Base-by-base conservation (phyloP, 208 protist species). In the Trypanosomatidae sp. region DNA sequence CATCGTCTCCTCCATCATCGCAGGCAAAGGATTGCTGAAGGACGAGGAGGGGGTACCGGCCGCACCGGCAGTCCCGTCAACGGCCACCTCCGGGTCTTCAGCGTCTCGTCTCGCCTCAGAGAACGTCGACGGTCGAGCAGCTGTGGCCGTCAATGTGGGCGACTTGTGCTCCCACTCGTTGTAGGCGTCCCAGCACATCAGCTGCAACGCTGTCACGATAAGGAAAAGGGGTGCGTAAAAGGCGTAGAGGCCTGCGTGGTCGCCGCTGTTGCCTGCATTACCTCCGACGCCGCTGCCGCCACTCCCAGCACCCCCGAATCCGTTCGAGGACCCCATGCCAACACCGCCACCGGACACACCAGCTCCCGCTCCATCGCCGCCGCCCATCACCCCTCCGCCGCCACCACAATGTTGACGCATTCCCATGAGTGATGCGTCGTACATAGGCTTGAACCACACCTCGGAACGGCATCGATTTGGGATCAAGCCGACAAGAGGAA, bases 201-300 rank as follows among this genome's bases (percentile, higher is more conserved):
- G 83, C 84, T 94, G 92, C 76, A 95, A 69, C 59, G 90, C 90
- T 12, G 83, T 77, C 33, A 90, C 84, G 0, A 93, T 30, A 19
- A 97, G 73, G 58, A 95, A 97, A 4, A 97, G 79, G 36, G 90
- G 90, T 1, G 87, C 92, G 56, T 87, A 70, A 73, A 90, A 92
- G 39, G 59, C 71, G n/a, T 70, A 71, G 15, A 60, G 33, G 43
- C 64, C 47, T 6, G 33, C 8, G 46, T 43, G 56, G n/a, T 60
- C 43, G 7, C 77, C 70, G 66, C 19, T 66, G 67, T 62, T 68
- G 41, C 67, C 33, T 44, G n/a, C 49, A 39, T 49, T 64, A n/a
- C 60, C 44, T 60, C 56, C 33, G 17, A 13, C 10, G 66, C 52
- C 56, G 50, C 30, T 50, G 36, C 60, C 62, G 47, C 44, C 46